Evolutionary conservation across 106 monocot species (phyloP).

Genomic region (Allium fistulosum): DNA sequence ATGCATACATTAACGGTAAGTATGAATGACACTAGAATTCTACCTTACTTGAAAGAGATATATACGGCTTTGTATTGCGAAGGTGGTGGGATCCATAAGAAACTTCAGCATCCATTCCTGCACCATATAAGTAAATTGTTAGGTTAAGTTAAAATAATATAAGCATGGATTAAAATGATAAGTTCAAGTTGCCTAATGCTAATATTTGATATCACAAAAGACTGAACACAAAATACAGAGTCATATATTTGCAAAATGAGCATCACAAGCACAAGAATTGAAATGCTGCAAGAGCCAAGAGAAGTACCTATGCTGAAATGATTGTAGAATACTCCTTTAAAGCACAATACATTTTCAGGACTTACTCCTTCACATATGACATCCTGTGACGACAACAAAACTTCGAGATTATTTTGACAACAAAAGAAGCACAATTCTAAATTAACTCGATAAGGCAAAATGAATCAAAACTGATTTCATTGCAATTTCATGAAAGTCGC

Average conservation of each 20-base stretch:
- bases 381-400: conserved; percentile 21
- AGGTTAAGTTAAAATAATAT: too few species aligned
- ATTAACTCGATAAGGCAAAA: too few species aligned
- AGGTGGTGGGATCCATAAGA: conserved; percentile 87
- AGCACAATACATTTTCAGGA: conserved; percentile 39
- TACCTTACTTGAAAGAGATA: conserved; percentile 23
- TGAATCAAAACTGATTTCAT: too few species aligned
- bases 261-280: too few species aligned
- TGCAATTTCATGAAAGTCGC: too few species aligned
- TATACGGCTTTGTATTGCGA: conserved; percentile 75
- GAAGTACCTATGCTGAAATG: conserved; percentile 65
- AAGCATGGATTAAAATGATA: too few species aligned
- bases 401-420: not conserved
- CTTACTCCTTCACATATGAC: conserved; percentile 17
- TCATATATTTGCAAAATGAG: too few species aligned
- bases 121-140: conserved; percentile 4
- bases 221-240: too few species aligned
- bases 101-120: conserved; percentile 98
- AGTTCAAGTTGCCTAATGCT: too few species aligned
- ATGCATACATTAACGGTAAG: not conserved
- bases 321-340: conserved; percentile 55
- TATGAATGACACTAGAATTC: not conserved
- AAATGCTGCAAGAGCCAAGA: not conserved
- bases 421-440: too few species aligned
- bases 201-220: too few species aligned